Evolutionary conservation across 495 filamentous ascomycete species (phyloP).

Genomic region (Ascodesmis nigricans): DNA sequence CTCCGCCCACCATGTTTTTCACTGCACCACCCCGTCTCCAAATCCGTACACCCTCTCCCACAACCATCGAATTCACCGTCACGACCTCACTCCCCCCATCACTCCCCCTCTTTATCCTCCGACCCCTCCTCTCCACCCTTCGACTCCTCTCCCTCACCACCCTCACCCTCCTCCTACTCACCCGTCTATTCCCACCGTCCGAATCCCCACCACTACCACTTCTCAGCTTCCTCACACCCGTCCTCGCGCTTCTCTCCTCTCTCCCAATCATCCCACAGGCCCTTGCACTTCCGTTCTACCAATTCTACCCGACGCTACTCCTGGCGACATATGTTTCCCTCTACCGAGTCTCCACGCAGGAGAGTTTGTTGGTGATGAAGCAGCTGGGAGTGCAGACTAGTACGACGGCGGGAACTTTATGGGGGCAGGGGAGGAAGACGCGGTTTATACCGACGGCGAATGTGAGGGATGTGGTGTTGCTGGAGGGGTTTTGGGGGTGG

Average conservation of each 20-base stretch:
- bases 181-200: constrained; percentile 20
- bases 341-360: constrained; percentile 35
- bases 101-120: constrained; percentile 6
- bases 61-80: constrained; percentile 68
- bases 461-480: constrained; percentile 80
- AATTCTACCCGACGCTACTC: neutral
- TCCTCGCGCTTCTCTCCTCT: constrained; percentile 14
- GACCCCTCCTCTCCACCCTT: constrained; percentile 6
- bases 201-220: constrained; percentile 9
- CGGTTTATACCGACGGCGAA: constrained; percentile 83
- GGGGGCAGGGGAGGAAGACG: constrained; percentile 30
- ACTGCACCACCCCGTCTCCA: constrained; percentile 33
- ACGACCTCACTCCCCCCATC: constrained; percentile 31
- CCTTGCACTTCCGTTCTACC: constrained; percentile 1
- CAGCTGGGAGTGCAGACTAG: constrained; percentile 81
- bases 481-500: constrained; percentile 88
- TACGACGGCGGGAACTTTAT: constrained; percentile 25
- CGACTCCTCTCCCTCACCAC: constrained; percentile 23
- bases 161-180: constrained; percentile 25
- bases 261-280: constrained; percentile 2
- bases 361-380: constrained; percentile 70
- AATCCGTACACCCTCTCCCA: constrained; percentile 54
- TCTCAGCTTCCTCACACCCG: constrained; percentile 6
- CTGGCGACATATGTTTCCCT: constrained; percentile 1
- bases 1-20: constrained; percentile 21